phyloP scores from a whole-genome alignment of 345 rosid species.

The Populus deltoides region DNA sequence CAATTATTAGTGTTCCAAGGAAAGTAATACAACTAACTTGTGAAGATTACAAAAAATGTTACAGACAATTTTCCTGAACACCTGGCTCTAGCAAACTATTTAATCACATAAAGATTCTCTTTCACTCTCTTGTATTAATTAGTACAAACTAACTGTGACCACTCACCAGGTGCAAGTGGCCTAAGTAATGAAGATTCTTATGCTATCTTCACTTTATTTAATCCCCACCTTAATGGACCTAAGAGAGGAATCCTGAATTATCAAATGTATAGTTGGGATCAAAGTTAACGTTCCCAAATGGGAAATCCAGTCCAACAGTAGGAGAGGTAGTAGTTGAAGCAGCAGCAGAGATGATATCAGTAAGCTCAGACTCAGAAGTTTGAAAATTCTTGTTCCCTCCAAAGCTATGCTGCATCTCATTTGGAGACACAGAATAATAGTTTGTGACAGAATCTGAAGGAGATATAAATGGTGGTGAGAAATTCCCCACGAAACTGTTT shows the following conservation, averaged over 20 bases:
- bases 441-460: conserved; percentile 26
- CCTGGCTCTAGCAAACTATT: no score
- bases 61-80: no score
- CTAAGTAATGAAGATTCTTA: no score
- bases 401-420: conserved; percentile 5
- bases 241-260: conserved; percentile 22
- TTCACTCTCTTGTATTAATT: no score
- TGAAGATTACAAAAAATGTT: no score
- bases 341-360: conserved; percentile 21
- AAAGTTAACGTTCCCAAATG: conserved; percentile 33
- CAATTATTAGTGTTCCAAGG: neutral
- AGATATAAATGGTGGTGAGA: conserved; percentile 16
- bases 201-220: no score
- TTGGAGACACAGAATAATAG: conserved; percentile 23
- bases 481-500: neutral
- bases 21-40: neutral
- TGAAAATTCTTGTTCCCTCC: conserved; percentile 23
- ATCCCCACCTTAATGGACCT: neutral
- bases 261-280: conserved; percentile 44
- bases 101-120: no score
- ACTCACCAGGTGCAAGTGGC: no score
- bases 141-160: no score
- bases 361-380: conserved; percentile 13
- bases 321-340: conserved; percentile 39
- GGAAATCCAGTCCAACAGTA: conserved; percentile 44